These are phyloP conservation scores for Lentinula sp. DNA, from an alignment of 768 basidiomycete species.

Conservation along the genomic window DNA sequence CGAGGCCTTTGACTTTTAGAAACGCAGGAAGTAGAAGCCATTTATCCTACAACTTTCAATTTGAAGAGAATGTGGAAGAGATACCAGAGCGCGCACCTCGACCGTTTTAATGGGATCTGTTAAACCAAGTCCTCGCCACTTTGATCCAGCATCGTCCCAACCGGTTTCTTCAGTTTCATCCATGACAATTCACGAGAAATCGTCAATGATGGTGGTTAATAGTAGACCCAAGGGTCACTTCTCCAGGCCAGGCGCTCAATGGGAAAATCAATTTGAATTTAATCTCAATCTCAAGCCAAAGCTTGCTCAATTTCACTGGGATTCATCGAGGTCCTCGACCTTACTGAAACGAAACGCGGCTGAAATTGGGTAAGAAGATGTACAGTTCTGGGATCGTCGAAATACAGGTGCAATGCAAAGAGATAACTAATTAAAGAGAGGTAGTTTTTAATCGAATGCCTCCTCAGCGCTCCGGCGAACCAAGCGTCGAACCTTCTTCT, in stretches of 20 bases:
- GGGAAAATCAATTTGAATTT: too few species aligned
- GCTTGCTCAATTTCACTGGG: too few species aligned
- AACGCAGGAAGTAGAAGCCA: conserved; percentile 97
- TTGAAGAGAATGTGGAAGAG: conserved; percentile 6
- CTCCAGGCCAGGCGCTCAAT: too few species aligned
- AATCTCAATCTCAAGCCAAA: too few species aligned
- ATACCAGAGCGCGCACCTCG: conserved; percentile 54
- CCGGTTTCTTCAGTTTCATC: conserved; percentile 30
- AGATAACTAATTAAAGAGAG: neutral
- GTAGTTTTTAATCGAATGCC: conserved; percentile 53
- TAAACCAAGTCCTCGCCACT: conserved; percentile 75
- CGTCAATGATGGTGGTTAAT: too few species aligned
- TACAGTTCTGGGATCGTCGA: too few species aligned
- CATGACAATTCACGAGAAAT: neutral
- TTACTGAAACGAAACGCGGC: too few species aligned
- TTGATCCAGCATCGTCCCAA: conserved; percentile 56
- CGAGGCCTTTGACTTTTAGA: conserved; percentile 94
- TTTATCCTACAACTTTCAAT: conserved; percentile 66
- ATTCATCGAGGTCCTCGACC: too few species aligned
- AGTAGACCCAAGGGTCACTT: too few species aligned
- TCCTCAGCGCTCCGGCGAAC: conserved; percentile 88
- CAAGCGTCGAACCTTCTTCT: conserved; percentile 92
- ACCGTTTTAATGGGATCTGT: conserved; percentile 88
- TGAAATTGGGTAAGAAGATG: too few species aligned
- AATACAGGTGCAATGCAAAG: neutral